A percentile compares a stretch with the other conserved stretches of the same genome.
phyloP scores from a whole-genome alignment of 352 stramenopile genomes.

The Phytophthora brassicae region DNA sequence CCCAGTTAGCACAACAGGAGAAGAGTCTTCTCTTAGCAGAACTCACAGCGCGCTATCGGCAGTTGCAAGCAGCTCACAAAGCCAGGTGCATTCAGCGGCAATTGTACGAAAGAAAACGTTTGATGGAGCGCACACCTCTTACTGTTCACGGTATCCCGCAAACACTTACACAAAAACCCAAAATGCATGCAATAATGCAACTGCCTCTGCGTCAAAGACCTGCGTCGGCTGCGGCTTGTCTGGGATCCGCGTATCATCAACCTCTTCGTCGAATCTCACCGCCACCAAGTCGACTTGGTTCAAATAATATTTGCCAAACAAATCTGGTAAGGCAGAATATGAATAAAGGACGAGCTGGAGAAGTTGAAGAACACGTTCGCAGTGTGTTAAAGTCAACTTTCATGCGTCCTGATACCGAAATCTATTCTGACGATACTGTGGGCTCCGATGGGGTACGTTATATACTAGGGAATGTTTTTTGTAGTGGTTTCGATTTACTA shows the following conservation, averaged over 20 bases:
- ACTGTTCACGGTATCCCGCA: constrained; percentile 58
- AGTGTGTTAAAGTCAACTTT: constrained; percentile 59
- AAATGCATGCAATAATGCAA: constrained; percentile 21
- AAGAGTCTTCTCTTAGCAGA: constrained; percentile 60
- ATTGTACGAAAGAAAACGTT: constrained; percentile 3
- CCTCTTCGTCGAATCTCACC: constrained; percentile 18
- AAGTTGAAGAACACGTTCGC: constrained; percentile 51
- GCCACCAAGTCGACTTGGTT: constrained; percentile 26
- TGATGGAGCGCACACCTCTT: constrained; percentile 31
- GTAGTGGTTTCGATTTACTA: too few species aligned
- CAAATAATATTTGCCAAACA: not conserved
- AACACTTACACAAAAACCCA: constrained; percentile 43
- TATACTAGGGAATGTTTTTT: not conserved
- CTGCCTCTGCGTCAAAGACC: constrained; percentile 20
- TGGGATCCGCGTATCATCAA: constrained; percentile 4
- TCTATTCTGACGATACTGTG: constrained; percentile 57
- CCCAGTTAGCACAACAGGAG: constrained; percentile 49
- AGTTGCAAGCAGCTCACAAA: constrained; percentile 28
- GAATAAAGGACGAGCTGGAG: constrained; percentile 11
- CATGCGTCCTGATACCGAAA: constrained; percentile 39
- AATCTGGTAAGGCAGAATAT: constrained; percentile 4
- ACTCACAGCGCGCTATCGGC: constrained; percentile 48
- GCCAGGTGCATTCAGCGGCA: constrained; percentile 10
- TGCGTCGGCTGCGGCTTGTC: constrained; percentile 25
- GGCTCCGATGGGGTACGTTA: constrained; percentile 52